These are phyloP conservation scores for Sorghum bicolor DNA, from an alignment of 176 grass and related monocot species.

Conservation along the genomic window Sorghum_bicolor_NCBIv3 NC_012872.2:1987501-1988000, in stretches of 20 bases:
- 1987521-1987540: background rate
- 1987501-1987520: background rate
- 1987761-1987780: background rate
- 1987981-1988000: background rate
- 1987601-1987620: background rate
- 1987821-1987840: background rate
- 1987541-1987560: background rate
- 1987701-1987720: background rate
- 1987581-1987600: slow-evolving; percentile 5
- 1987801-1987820: background rate
- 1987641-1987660: too few species aligned
- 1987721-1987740: too few species aligned
- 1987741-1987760: too few species aligned
- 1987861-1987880: background rate
- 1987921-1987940: background rate
- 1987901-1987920: background rate
- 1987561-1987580: background rate
- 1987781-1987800: background rate
- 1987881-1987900: background rate
- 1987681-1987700: background rate
- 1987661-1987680: background rate
- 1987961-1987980: background rate
- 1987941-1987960: background rate
- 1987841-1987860: background rate
- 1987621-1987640: background rate